Base-by-base conservation (phyloP, 257 asterid species). In the Eustoma russellianum region DNA sequence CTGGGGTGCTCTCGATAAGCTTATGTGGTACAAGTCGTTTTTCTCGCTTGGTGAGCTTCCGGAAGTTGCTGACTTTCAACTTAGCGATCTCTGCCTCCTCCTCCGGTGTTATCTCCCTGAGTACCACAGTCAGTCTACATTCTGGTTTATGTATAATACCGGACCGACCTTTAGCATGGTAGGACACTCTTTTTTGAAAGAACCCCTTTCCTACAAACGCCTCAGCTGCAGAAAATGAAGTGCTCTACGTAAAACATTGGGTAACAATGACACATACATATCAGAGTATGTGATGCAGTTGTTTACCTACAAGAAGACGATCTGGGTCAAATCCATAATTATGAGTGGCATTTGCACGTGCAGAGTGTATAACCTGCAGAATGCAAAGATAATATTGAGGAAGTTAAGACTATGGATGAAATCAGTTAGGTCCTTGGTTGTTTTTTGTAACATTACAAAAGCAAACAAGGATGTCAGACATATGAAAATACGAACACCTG, bases 81-180 rank as follows among this genome's bases (percentile, higher is more conserved):
- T 67, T 82, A 38, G 98, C 96, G 35, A 91, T 87, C 74, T 80
- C 70, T 5, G 95, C 95, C 74, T 87, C 98, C 77, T 87, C 98
- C 46, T 76, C 96, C 0, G 88, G 70, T 9, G 94, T 91, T 58
- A 83, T 80, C 77, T 91, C 96, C 64, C 96, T 77, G 5, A 91
- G 41, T 24, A 91, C 93, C 41, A 86, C 93, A 0, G 96, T 90
- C 74, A 90, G 76, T 65, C 96, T 75, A 66, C 96, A 86, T 75
- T 75, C 85, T 17, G 98, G 77, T 65, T 85, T 82, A 61, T 69
- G 75, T 74, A 48, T 79, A 62, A 82, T 53, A 7, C 98, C 98
- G 8, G 71, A 40, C 70, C 65, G 79, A 16, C 93, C 91, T 64
- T 68, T 90, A 6, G 79, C 87, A 58, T 90, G 98, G 73, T 75